Conservation (phyloP, 306 rosid genomes). For the Quercus gilva region DNA sequence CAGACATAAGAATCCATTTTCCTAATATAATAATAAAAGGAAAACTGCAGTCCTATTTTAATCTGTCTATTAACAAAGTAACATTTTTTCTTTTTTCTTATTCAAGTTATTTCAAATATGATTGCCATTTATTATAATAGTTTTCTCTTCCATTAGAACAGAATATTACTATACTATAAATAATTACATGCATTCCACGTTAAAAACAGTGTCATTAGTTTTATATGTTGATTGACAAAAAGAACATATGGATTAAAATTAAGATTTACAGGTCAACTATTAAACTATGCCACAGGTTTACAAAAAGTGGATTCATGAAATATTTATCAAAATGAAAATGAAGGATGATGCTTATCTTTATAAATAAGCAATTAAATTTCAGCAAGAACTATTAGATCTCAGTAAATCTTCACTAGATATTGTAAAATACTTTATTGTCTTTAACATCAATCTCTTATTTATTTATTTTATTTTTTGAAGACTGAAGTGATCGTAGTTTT, state of each 20-base stretch:
- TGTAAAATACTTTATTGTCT: constrained; percentile 3
- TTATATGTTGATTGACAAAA: constrained; percentile 19
- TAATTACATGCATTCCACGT: neutral
- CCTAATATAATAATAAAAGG: constrained; percentile 1
- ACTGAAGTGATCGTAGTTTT: neutral
- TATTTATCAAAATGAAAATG: neutral
- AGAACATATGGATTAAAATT: neutral
- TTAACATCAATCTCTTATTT: neutral
- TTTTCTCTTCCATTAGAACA: neutral
- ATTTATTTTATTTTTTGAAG: neutral
- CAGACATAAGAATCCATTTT: constrained; percentile 15
- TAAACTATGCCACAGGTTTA: constrained; percentile 5
- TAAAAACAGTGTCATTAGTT: neutral
- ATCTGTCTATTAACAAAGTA: constrained; percentile 13
- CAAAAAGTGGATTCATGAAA: constrained; percentile 3
- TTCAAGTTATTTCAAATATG: neutral
- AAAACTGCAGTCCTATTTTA: constrained; percentile 7
- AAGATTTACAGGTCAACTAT: constrained; percentile 26
- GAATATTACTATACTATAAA: neutral
- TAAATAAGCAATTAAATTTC: neutral
- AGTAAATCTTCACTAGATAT: neutral
- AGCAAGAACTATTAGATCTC: neutral
- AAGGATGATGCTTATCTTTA: constrained; percentile 18
- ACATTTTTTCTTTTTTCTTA: constrained; percentile 1
- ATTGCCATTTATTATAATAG: neutral